Conservation (phyloP, 169 alveolate genomes). For the Eimeria necatrix region DNA sequence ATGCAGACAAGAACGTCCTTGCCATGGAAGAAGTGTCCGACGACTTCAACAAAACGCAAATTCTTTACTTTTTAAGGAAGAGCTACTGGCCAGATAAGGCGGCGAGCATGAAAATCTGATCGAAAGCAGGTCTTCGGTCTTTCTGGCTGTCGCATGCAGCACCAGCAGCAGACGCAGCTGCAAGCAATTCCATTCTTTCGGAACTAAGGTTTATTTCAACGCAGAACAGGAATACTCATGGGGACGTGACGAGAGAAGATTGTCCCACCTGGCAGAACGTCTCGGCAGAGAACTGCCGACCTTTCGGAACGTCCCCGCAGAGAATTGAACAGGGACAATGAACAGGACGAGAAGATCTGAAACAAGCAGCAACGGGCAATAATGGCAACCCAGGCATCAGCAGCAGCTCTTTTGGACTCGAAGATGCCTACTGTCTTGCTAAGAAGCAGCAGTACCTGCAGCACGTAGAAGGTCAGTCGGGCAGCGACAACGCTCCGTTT, state of each 20-base stretch:
- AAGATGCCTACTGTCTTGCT: constrained; percentile 8
- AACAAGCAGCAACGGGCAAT: background rate
- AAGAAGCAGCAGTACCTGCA: constrained; percentile 57
- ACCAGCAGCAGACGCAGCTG: background rate
- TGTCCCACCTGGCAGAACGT: background rate
- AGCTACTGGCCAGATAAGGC: constrained; percentile 38
- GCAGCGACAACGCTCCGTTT: background rate
- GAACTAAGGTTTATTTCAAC: background rate
- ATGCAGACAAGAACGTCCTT: constrained; percentile 24
- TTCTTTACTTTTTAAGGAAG: background rate
- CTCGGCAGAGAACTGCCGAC: background rate
- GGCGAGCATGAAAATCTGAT: constrained; percentile 11
- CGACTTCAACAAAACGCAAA: constrained; percentile 31
- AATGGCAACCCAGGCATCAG: background rate
- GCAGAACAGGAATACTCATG: background rate
- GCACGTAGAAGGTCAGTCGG: background rate
- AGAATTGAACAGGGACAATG: background rate
- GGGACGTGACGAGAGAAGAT: background rate
- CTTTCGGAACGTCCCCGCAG: background rate
- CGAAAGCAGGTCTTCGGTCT: background rate
- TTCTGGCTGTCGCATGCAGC: background rate
- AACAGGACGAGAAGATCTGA: background rate
- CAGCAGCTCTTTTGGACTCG: background rate
- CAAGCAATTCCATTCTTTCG: background rate
- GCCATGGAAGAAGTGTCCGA: constrained; percentile 23